Conservation (phyloP, 164 flowering plant genomes). For the Stephania japonica region DNA sequence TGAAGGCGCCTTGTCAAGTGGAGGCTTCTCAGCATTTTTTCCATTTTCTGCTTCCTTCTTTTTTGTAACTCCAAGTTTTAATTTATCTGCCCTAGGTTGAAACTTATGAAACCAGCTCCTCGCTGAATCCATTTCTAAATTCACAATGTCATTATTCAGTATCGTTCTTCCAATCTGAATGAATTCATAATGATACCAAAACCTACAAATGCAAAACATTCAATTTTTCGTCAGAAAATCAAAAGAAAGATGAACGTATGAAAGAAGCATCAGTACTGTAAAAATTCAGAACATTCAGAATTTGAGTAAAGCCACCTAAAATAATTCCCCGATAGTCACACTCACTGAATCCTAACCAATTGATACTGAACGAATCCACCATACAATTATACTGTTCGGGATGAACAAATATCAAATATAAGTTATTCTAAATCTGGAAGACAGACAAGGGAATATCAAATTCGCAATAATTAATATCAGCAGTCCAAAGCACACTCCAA, state of each 20-base stretch:
- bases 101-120: constrained; percentile 47
- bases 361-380: background rate
- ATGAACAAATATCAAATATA: background rate
- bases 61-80: constrained; percentile 14
- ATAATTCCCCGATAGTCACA: background rate
- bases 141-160: constrained; percentile 10
- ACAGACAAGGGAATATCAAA: background rate
- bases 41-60: constrained; percentile 27
- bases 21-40: constrained; percentile 22
- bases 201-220: background rate
- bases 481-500: background rate
- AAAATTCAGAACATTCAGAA: background rate
- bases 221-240: background rate
- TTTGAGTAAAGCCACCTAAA: background rate
- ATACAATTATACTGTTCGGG: background rate
- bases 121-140: constrained; percentile 34
- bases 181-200: background rate
- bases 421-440: background rate
- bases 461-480: background rate
- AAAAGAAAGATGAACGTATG: background rate
- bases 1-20: constrained; percentile 32
- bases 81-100: constrained; percentile 25
- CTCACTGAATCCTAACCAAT: background rate
- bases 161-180: background rate
- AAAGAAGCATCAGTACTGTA: background rate